phyloP scores from a whole-genome alignment of 495 filamentous ascomycete species.

The Neurospora terricola region DNA sequence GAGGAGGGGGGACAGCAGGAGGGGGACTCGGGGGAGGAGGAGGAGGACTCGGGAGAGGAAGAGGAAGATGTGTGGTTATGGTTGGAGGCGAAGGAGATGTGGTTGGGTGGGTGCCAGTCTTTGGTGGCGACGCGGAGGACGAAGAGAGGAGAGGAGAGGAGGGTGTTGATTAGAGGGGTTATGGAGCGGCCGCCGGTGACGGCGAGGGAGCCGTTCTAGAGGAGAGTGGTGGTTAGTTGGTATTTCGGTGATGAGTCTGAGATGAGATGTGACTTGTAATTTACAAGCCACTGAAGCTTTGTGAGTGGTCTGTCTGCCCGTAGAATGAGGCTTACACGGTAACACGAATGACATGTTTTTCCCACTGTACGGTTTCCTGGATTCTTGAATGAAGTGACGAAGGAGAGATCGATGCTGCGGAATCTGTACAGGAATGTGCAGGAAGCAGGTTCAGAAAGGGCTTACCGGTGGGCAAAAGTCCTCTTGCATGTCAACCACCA shows the following conservation, averaged over 20 bases:
- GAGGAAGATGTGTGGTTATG: constrained; percentile 45
- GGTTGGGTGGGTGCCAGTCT: constrained; percentile 77
- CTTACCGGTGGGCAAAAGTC: constrained; percentile 90
- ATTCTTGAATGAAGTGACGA: neutral
- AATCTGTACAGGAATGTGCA: neutral
- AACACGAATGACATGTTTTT: neutral
- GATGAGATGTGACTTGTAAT: neutral
- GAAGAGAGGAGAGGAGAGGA: constrained; percentile 62
- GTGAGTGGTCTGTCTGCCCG: neutral
- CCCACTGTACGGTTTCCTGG: neutral
- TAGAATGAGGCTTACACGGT: neutral
- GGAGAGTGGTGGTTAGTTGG: too few relatives aligned
- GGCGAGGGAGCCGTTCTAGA: constrained; percentile 76
- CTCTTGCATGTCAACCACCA: constrained; percentile 88
- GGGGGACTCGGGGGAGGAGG: neutral
- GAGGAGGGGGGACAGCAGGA: neutral
- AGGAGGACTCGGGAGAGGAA: neutral
- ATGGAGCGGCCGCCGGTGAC: constrained; percentile 63
- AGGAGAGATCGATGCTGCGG: neutral
- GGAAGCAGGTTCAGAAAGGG: constrained; percentile 3
- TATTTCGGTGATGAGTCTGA: neutral
- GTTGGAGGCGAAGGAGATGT: constrained; percentile 84
- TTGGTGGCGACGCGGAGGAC: constrained; percentile 67
- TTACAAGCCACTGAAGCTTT: neutral
- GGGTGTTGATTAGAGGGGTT: constrained; percentile 58